These are phyloP conservation scores for Fusarium udum DNA, from an alignment of 2,329 filamentous ascomycete species.

Conservation along the genomic window DNA sequence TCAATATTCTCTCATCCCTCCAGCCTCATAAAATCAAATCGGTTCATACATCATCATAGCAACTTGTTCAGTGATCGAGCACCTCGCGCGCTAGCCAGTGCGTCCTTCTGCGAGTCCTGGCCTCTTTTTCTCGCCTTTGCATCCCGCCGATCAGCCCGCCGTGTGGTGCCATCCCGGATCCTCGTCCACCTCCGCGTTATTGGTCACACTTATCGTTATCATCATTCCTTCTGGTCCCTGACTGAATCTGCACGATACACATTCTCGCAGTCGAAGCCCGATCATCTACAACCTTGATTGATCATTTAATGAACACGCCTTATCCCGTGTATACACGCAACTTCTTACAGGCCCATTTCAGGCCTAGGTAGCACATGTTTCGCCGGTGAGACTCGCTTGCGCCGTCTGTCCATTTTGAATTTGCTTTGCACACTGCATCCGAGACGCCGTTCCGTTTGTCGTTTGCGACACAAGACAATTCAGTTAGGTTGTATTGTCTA, in stretches of 20 bases:
- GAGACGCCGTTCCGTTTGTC: conserved; percentile 32
- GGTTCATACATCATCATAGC: conserved; percentile 1
- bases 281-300: conserved; percentile 16
- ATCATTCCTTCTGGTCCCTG: conserved; percentile 13
- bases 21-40: not conserved
- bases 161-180: conserved; percentile 34
- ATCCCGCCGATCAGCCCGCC: conserved; percentile 24
- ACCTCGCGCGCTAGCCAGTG: conserved; percentile 14
- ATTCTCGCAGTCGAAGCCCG: conserved; percentile 5
- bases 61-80: conserved; percentile 24
- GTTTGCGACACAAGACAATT: conserved; percentile 27
- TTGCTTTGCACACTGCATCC: conserved; percentile 33
- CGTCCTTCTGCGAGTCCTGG: conserved; percentile 8
- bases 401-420: conserved; percentile 32
- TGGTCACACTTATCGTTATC: conserved; percentile 19
- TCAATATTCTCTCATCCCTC: not conserved
- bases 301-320: conserved; percentile 38
- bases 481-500: conserved; percentile 13
- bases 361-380: conserved; percentile 45
- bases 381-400: conserved; percentile 44
- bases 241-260: conserved; percentile 23
- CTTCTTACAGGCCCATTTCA: conserved; percentile 24
- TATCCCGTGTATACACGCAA: conserved; percentile 2
- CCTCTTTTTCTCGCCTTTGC: conserved; percentile 19
- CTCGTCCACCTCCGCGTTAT: conserved; percentile 34